phyloP scores from a whole-genome alignment of 305 asterid genomes.

The Fraxinus sp. region DNA sequence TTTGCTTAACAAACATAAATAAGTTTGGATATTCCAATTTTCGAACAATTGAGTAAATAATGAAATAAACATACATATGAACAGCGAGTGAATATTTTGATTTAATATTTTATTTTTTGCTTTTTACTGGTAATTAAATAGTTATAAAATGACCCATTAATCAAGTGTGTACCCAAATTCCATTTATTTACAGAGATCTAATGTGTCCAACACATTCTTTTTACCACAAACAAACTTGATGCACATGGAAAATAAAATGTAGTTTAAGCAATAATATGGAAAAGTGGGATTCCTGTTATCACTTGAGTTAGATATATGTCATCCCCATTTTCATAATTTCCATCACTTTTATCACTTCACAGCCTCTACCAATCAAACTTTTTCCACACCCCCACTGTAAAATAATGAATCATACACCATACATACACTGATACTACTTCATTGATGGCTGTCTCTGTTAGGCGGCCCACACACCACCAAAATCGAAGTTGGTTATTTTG shows the following conservation, averaged over 20 bases:
- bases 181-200: neutral
- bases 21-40: neutral
- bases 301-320: neutral
- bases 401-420: neutral
- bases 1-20: neutral
- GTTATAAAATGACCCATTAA: neutral
- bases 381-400: neutral
- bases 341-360: neutral
- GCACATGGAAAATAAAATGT: neutral
- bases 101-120: neutral
- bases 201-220: neutral
- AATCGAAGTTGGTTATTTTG: neutral
- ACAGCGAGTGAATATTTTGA: neutral
- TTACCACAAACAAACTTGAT: neutral
- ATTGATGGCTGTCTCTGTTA: neutral
- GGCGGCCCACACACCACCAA: neutral
- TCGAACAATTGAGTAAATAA: neutral
- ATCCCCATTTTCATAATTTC: neutral
- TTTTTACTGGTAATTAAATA: neutral
- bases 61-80: neutral
- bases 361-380: neutral
- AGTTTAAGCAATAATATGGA: neutral
- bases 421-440: too few species aligned
- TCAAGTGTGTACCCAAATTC: neutral
- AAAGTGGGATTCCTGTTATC: neutral